Conservation (phyloP, 768 basidiomycete genomes). For the Auricularia cornea region DNA sequence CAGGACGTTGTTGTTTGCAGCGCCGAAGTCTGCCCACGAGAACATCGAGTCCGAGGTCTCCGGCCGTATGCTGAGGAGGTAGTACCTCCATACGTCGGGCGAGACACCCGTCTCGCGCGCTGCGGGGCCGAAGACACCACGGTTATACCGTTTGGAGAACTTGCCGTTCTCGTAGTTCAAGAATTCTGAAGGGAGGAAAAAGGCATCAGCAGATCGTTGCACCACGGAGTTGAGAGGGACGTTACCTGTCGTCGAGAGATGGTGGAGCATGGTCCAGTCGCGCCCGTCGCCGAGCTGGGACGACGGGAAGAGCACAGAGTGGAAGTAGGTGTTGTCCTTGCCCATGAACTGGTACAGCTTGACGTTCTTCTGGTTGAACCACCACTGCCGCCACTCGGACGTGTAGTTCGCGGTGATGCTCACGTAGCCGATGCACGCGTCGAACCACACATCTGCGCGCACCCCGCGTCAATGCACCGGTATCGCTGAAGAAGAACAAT, state of each 20-base stretch:
- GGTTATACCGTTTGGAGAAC: constrained; percentile 95
- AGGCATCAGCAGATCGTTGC: not conserved
- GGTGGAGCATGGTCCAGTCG: constrained; percentile 89
- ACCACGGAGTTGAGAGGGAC: constrained; percentile 23
- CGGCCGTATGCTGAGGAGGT: constrained; percentile 84
- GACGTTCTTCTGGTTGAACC: constrained; percentile 87
- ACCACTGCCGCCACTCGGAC: constrained; percentile 93
- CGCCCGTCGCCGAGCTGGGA: constrained; percentile 83
- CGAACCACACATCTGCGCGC: constrained; percentile 87
- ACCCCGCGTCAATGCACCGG: not conserved
- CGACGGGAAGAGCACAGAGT: constrained; percentile 90
- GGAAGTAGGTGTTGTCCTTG: constrained; percentile 99
- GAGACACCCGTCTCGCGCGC: constrained; percentile 92
- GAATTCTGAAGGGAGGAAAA: constrained; percentile 59
- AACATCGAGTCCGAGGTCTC: constrained; percentile 95
- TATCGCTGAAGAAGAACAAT: not conserved
- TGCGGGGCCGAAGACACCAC: constrained; percentile 93
- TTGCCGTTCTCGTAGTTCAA: constrained; percentile 98
- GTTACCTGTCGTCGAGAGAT: constrained; percentile 89
- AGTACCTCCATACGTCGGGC: constrained; percentile 94
- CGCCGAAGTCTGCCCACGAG: constrained; percentile 90
- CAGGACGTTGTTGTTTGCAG: constrained; percentile 87
- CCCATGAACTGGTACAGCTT: constrained; percentile 98
- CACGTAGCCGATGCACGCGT: constrained; percentile 93
- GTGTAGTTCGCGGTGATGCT: constrained; percentile 97